Evolutionary conservation across 2,329 filamentous ascomycete species (phyloP), one percentile per base, ranked within the genome.

Genomic region (Trichoderma hamatum): DNA sequence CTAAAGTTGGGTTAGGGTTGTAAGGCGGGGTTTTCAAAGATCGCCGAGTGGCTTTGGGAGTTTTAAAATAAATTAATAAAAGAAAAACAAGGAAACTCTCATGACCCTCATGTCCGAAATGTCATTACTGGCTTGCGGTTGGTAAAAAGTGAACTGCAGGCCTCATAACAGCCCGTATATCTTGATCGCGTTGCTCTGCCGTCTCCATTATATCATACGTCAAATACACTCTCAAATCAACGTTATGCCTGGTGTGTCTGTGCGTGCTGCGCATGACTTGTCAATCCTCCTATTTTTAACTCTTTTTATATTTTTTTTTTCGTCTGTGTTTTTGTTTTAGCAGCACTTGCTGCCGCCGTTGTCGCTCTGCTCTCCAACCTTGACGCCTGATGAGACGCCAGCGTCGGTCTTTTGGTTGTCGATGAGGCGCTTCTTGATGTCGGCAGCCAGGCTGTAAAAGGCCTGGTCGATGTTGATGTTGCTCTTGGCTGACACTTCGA

Each of bases 401-500:
- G 89, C 86, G 74, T 96, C 92, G 72, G 88, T 88, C 85, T 95
- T 93, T 74, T 90, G 89, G 72, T 90, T 96, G 80, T 98, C 95
- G 82, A 97, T 96, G 80, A 97, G 91, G 75, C 93, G 90, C 87
- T 97, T 97, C 90, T 99, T 99, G 85, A 99, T 98, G 79, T 98
- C 95, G 73, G 92, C 89, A 19, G 96, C 96, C 75, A 99, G 88
- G 80, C 88, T 94, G 85, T 96, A 98, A 80, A 99, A 99, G 21
- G 96, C 96, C 85, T 97, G 94, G 82, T 99, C 96, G 77, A 99
- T 96, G 83, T 99, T 99, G 89, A 97, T 97, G 85, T 98, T 98
- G 85, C 92, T 95, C 88, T 99, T 99, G 73, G 96, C 96, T 21
- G 93, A 97, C 72, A 99, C 96, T 81, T 99, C 96, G 80, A 99